These are phyloP conservation scores for Epichloe sibirici DNA, from an alignment of 2,329 filamentous ascomycete species.

Conservation along the genomic window DNA sequence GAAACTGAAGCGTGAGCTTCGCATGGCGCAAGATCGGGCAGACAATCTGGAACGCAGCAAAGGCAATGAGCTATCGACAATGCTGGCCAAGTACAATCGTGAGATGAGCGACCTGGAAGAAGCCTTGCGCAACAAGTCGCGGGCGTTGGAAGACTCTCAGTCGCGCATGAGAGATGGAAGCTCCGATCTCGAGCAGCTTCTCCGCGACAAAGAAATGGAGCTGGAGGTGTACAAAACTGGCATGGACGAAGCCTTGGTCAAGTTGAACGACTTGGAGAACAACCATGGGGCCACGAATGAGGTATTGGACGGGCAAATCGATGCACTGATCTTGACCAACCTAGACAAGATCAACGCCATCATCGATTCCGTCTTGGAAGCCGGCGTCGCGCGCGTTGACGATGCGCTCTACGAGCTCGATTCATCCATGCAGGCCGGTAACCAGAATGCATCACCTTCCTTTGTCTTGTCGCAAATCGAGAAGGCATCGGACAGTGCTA, in stretches of 20 bases:
- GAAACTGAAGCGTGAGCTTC: constrained; percentile 85
- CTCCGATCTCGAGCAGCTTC: constrained; percentile 71
- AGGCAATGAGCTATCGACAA: constrained; percentile 84
- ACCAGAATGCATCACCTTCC: constrained; percentile 90
- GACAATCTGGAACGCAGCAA: constrained; percentile 90
- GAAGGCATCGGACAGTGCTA: constrained; percentile 86
- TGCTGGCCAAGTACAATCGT: constrained; percentile 92
- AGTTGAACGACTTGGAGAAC: constrained; percentile 77
- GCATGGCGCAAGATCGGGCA: constrained; percentile 79
- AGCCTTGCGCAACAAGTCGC: constrained; percentile 75
- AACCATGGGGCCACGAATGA: constrained; percentile 64
- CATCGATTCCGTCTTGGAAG: constrained; percentile 90
- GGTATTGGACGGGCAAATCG: constrained; percentile 80
- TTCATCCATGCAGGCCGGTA: constrained; percentile 95
- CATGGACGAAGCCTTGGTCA: constrained; percentile 91
- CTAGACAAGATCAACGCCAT: constrained; percentile 93
- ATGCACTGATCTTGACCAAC: constrained; percentile 75
- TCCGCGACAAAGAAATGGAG: constrained; percentile 94
- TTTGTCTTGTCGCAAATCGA: constrained; percentile 96
- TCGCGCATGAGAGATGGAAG: constrained; percentile 67
- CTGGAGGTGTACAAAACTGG: constrained; percentile 96
- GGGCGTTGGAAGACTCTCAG: constrained; percentile 73
- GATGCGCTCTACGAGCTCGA: constrained; percentile 95
- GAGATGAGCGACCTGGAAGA: constrained; percentile 97
- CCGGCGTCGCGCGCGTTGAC: constrained; percentile 85